Evolutionary conservation across 495 filamentous ascomycete species (phyloP), one percentile per base, ranked within the genome.

Genomic region (Daldinia caldariorum): DNA sequence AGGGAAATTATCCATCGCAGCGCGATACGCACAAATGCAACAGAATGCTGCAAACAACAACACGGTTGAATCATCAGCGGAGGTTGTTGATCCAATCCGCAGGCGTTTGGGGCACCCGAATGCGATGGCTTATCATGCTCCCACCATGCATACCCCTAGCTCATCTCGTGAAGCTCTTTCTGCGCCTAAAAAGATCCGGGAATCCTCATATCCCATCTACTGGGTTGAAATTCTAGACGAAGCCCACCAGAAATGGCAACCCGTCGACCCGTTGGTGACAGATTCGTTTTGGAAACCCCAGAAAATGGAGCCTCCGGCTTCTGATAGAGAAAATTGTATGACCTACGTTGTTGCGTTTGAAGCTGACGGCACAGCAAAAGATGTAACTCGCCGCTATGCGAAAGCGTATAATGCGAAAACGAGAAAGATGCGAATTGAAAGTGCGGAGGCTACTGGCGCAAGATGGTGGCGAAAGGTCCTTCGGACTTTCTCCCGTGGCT

Each of bases 201-300:
- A 89, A 73, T 94, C 92, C 3, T 76, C 85, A 2, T 91, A 88
- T 67, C 96, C 95, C 0, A 81, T 98, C 5, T 97, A 91, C 76
- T 99, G 95, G 95, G 89, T 97, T 1, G 95, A 99, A 79, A 90
- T 91, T 2, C 92, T 96, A 72, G 92, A 97, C 72, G 82, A 87
- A 61, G 91, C 89, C 13, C 83, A 90, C 34, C 91, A 97, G 75
- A 97, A 93, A 83, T 98, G 94, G 94, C 85, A 97, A 55, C 86
- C 93, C 0, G 86, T 95, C 26, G 96, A 99, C 73, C 91, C 94
- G 0, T 74, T 97, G 3, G 92, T 94, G 34, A 97, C 92, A 2
- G 81, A 83, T 41, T 89, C 92, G 0, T 85, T 94, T 31, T 89
- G 86, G 71, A 94, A 91, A 69, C 87, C 92, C 1, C 77, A 72